Percentiles rank a stretch among this genome's conserved stretches.
Conservation (phyloP, 768 basidiomycete species). For the Collybiopsis confluens region DNA sequence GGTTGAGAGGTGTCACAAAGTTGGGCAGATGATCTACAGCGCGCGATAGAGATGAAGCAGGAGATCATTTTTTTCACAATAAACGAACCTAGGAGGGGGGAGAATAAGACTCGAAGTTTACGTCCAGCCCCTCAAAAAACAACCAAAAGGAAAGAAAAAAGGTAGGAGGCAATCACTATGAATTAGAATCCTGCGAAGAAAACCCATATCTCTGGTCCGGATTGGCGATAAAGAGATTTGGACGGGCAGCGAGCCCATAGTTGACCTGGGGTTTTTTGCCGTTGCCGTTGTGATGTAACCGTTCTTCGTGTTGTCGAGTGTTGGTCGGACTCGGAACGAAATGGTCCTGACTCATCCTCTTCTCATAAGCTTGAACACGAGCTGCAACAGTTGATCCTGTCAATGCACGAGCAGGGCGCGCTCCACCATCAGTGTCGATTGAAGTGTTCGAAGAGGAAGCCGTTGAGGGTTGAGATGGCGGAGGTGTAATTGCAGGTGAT, state of each 20-base stretch:
- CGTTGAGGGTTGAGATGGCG: slow-evolving; percentile 9
- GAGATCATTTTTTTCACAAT: no score
- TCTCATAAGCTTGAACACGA: slow-evolving; percentile 56
- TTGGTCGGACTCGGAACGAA: slow-evolving; percentile 30
- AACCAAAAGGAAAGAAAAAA: not conserved
- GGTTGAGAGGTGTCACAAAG: no score
- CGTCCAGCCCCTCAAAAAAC: not conserved
- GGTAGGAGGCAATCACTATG: not conserved
- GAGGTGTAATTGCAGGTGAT: slow-evolving; percentile 10
- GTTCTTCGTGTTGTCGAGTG: slow-evolving; percentile 39
- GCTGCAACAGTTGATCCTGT: slow-evolving; percentile 38
- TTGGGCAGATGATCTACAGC: no score
- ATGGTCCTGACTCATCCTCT: slow-evolving; percentile 48
- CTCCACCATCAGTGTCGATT: not conserved
- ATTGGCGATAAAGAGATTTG: slow-evolving; percentile 71
- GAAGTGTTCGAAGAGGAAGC: slow-evolving; percentile 4
- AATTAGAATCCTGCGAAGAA: slow-evolving; percentile 11
- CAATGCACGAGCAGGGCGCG: slow-evolving; percentile 13
- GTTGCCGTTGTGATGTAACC: no score
- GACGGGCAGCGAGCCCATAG: slow-evolving; percentile 64
- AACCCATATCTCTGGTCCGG: slow-evolving; percentile 42
- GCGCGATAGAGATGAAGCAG: no score
- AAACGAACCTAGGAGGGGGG: no score
- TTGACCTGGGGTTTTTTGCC: slow-evolving; percentile 38
- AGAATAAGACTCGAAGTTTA: no score